Conservation (phyloP, 352 stramenopile species). For the Globisporangium camurandrum region DNA sequence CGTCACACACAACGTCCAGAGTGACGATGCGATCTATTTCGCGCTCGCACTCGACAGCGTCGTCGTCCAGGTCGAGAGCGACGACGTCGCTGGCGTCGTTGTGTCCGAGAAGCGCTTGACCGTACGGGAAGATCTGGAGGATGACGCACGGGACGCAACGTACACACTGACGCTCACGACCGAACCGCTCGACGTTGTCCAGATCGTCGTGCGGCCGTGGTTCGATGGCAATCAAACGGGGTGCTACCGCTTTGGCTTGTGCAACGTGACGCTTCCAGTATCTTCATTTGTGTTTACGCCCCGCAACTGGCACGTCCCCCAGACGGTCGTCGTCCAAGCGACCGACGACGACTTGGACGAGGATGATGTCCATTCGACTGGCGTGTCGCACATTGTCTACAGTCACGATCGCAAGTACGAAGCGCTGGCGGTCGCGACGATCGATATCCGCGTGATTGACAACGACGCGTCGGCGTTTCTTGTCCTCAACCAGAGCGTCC, state of each 20-base stretch:
- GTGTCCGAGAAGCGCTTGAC: constrained; percentile 47
- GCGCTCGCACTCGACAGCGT: constrained; percentile 27
- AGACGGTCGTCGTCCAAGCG: constrained; percentile 40
- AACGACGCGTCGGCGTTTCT: constrained; percentile 53
- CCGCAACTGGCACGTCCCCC: constrained; percentile 50
- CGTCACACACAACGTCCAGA: constrained; percentile 53
- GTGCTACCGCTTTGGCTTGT: constrained; percentile 69
- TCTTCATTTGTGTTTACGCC: constrained; percentile 54
- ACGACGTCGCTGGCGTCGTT: constrained; percentile 49
- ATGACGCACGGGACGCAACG: constrained; percentile 24
- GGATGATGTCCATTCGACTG: constrained; percentile 47
- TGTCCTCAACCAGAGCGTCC: constrained; percentile 29
- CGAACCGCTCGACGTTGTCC: constrained; percentile 52
- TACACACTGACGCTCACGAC: constrained; percentile 53
- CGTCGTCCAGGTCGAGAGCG: constrained; percentile 42
- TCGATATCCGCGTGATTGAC: constrained; percentile 50
- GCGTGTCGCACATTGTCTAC: constrained; percentile 63
- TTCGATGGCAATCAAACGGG: constrained; percentile 44
- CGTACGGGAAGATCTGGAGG: constrained; percentile 58
- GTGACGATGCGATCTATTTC: constrained; percentile 60
- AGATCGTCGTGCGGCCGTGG: constrained; percentile 58
- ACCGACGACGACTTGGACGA: constrained; percentile 69
- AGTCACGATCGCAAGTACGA: constrained; percentile 68
- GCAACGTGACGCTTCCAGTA: constrained; percentile 55
- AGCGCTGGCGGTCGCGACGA: constrained; percentile 42